Percentiles rank a stretch among this genome's conserved stretches.
These are phyloP conservation scores for Acer yangbiense DNA, from an alignment of 345 rosid genomes.

Conservation along the genomic window DNA sequence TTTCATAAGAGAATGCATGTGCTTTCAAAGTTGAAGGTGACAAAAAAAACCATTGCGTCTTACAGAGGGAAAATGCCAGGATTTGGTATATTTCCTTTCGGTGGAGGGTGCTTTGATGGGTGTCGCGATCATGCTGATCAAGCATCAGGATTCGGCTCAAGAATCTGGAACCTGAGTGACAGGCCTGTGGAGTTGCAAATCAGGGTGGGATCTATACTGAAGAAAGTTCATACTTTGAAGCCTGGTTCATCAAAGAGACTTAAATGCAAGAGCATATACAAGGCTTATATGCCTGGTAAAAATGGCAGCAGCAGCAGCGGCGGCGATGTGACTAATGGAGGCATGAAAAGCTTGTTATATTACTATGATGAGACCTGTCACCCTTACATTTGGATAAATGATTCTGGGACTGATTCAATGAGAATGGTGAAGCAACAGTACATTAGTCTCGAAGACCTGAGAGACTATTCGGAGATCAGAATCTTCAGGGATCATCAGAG, in stretches of 20 bases:
- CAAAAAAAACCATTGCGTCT: constrained; percentile 40
- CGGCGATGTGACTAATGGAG: constrained; percentile 15
- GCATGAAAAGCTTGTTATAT: constrained; percentile 64
- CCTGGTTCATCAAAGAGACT: constrained; percentile 80
- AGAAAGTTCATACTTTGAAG: constrained; percentile 76
- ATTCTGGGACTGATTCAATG: constrained; percentile 62
- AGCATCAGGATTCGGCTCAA: constrained; percentile 55
- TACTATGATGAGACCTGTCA: constrained; percentile 73
- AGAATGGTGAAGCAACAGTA: constrained; percentile 94
- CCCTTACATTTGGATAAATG: constrained; percentile 89
- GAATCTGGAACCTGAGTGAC: constrained; percentile 79
- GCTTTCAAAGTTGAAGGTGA: constrained; percentile 38
- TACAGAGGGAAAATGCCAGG: constrained; percentile 41
- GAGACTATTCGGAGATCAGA: constrained; percentile 81
- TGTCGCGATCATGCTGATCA: constrained; percentile 62
- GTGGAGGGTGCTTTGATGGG: constrained; percentile 66
- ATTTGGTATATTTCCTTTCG: constrained; percentile 40
- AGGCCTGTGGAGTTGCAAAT: constrained; percentile 73
- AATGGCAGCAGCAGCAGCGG: constrained; percentile 8
- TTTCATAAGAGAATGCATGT: constrained; percentile 19
- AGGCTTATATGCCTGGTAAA: constrained; percentile 61
- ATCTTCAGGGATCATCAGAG: constrained; percentile 65
- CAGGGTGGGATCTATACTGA: constrained; percentile 81
- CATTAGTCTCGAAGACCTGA: constrained; percentile 76
- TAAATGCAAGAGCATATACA: constrained; percentile 72